These are phyloP conservation scores for Raphidocelis subcapitata DNA, from an alignment of 139 green algal genomes.

Conservation along the genomic window DNA sequence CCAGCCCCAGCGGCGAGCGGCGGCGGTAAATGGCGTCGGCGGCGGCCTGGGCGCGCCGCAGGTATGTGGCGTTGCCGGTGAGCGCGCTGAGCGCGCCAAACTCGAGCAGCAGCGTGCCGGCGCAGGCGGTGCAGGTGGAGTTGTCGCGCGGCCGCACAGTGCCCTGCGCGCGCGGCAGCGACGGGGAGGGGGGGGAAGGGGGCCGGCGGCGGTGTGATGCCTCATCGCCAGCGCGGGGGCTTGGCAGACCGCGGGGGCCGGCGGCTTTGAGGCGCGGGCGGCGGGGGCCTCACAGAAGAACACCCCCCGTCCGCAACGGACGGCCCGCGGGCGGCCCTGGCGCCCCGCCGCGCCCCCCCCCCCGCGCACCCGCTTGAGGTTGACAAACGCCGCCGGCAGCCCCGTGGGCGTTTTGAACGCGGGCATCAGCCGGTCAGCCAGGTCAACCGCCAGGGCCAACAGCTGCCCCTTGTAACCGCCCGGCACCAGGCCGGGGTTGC, in stretches of 20 bases:
- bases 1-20: constrained; percentile 55
- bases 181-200: background rate
- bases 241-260: too few species aligned
- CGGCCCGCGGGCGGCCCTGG: too few species aligned
- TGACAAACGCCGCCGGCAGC: constrained; percentile 72
- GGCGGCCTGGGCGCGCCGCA: constrained; percentile 13
- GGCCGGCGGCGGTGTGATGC: too few species aligned
- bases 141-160: constrained; percentile 44
- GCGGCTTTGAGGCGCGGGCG: too few species aligned
- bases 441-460: constrained; percentile 57
- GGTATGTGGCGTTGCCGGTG: constrained; percentile 47
- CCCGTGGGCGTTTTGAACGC: constrained; percentile 81
- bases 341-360: background rate
- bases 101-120: constrained; percentile 85
- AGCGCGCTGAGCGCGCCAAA: constrained; percentile 74
- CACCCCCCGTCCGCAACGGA: too few species aligned
- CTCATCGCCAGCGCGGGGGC: too few species aligned
- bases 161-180: constrained; percentile 17
- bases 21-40: constrained; percentile 21
- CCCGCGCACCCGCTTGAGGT: constrained; percentile 56
- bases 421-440: constrained; percentile 74
- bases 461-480: constrained; percentile 60
- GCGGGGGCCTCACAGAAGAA: too few species aligned
- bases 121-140: constrained; percentile 85
- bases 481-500: constrained; percentile 4